These are phyloP conservation scores for Fusarium setosum DNA, from an alignment of 2,329 filamentous ascomycete genomes.

Conservation along the genomic window DNA sequence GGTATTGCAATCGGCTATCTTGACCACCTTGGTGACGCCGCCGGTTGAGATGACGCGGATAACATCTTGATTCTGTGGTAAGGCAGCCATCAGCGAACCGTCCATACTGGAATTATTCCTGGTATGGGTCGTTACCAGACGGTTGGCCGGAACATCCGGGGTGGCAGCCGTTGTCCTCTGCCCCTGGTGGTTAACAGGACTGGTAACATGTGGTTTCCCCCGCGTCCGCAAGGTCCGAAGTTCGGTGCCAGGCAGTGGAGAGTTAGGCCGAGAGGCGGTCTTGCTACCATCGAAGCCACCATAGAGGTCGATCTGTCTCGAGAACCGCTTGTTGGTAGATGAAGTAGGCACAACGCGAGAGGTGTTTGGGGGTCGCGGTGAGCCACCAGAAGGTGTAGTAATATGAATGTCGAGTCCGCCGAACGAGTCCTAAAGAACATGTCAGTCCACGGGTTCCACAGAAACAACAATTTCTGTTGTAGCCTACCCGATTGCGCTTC, in stretches of 20 bases:
- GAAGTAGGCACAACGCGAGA: constrained; percentile 58
- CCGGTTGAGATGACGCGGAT: constrained; percentile 94
- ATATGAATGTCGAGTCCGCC: constrained; percentile 77
- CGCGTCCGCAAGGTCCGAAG: constrained; percentile 61
- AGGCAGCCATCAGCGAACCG: constrained; percentile 84
- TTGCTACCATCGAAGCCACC: constrained; percentile 60
- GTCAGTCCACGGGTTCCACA: constrained; percentile 15
- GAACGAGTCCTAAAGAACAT: constrained; percentile 76
- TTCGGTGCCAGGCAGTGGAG: constrained; percentile 69
- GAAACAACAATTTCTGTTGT: not conserved
- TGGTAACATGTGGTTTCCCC: constrained; percentile 58
- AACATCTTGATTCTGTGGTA: constrained; percentile 87
- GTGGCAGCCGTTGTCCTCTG: constrained; percentile 54
- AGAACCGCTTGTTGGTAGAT: constrained; percentile 70
- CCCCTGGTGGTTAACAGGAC: constrained; percentile 28
- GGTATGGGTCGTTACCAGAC: constrained; percentile 75
- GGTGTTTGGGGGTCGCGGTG: constrained; percentile 69
- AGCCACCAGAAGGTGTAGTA: constrained; percentile 50
- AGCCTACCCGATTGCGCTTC: constrained; percentile 84
- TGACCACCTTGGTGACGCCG: constrained; percentile 92
- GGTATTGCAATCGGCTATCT: constrained; percentile 90
- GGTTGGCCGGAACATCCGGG: constrained; percentile 71
- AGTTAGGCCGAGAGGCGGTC: constrained; percentile 74
- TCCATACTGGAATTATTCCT: constrained; percentile 88
- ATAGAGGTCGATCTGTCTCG: constrained; percentile 66